Percentiles rank a stretch among this genome's conserved stretches.
phyloP scores from a whole-genome alignment of 352 stramenopile species.

The Globisporangium okanoganense region DNA sequence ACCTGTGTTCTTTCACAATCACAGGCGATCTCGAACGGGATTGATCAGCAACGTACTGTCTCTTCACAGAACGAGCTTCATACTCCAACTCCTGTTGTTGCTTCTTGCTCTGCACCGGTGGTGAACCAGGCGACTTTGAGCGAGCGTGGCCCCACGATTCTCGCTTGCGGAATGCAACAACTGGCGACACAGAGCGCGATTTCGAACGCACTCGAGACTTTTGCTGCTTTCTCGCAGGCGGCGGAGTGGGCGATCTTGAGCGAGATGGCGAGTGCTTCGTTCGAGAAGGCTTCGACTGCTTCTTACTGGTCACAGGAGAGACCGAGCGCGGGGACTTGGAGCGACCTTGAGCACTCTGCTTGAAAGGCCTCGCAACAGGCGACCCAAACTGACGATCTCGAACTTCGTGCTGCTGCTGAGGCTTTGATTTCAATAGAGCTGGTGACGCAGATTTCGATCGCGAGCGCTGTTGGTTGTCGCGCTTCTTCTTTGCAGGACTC shows the following conservation, averaged over 20 bases:
- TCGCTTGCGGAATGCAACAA: not conserved
- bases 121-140: not conserved
- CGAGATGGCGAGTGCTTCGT: not conserved
- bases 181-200: not conserved
- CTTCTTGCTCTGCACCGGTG: not conserved
- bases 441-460: slow-evolving; percentile 27
- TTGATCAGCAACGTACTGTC: not conserved
- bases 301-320: not conserved
- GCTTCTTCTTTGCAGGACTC: slow-evolving; percentile 17
- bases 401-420: slow-evolving; percentile 17
- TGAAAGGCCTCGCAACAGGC: slow-evolving; percentile 19
- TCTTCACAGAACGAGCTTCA: not conserved
- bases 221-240: not conserved
- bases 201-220: not conserved
- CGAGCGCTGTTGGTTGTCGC: slow-evolving; percentile 13
- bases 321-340: slow-evolving; percentile 6
- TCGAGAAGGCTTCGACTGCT: not conserved
- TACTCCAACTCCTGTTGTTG: not conserved
- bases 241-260: slow-evolving; percentile 3
- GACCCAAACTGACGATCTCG: slow-evolving; percentile 22
- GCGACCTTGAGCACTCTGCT: slow-evolving; percentile 3
- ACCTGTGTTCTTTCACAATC: not conserved
- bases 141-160: not conserved
- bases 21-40: slow-evolving; percentile 9
- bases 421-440: not conserved